phyloP scores from a whole-genome alignment of 805 yeast species.

The Metschnikowia hibisci region DNA sequence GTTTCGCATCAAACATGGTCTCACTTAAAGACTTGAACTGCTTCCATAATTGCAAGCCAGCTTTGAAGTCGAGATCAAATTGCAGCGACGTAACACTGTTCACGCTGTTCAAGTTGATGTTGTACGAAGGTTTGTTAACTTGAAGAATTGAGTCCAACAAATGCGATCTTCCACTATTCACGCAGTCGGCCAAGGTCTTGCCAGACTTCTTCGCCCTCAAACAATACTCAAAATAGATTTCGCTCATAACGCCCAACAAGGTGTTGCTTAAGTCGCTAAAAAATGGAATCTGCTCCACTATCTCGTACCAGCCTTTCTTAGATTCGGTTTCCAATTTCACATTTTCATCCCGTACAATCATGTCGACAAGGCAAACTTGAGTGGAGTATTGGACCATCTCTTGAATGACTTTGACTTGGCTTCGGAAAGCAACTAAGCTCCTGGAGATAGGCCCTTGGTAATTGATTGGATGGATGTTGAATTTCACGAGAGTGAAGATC shows the following conservation, averaged over 20 bases:
- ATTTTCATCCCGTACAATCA: conserved; percentile 43
- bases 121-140: conserved; percentile 34
- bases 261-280: conserved; percentile 53
- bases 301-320: conserved; percentile 53
- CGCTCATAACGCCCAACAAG: conserved; percentile 56
- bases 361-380: conserved; percentile 48
- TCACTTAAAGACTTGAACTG: conserved; percentile 27
- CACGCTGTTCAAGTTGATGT: conserved; percentile 40
- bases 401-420: conserved; percentile 53
- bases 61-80: conserved; percentile 27
- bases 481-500: conserved; percentile 33
- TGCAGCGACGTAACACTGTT: conserved; percentile 35
- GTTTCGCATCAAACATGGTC: conserved; percentile 26
- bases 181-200: conserved; percentile 24
- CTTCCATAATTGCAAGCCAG: conserved; percentile 35
- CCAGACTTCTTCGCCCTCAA: conserved; percentile 26
- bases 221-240: conserved; percentile 47
- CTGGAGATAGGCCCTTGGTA: conserved; percentile 67
- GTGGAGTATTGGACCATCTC: conserved; percentile 50
- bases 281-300: conserved; percentile 62
- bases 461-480: conserved; percentile 42
- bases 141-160: conserved; percentile 36
- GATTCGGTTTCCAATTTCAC: conserved; percentile 44
- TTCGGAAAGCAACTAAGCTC: conserved; percentile 61
- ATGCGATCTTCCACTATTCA: conserved; percentile 27